Evolutionary conservation across 2,329 filamentous ascomycete genomes (phyloP), one percentile per base, ranked within the genome.

Genomic region (Blastomyces emzantsi): DNA sequence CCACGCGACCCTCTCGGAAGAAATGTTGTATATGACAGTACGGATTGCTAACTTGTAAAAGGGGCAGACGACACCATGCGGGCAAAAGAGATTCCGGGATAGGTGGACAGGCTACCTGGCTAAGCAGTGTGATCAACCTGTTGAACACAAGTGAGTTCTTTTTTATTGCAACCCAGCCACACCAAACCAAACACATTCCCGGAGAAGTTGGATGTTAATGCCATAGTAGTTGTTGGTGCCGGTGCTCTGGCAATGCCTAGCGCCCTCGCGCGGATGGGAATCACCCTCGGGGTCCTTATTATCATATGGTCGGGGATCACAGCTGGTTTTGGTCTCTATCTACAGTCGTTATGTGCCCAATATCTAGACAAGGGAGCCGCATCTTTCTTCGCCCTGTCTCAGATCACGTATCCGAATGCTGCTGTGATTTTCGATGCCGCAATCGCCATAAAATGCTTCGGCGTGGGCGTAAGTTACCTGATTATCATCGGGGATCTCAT

Each of bases 401-500:
- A 99, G 75, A 85, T 99, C 67, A 97, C 94, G 5, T 99, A 97
- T 71, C 94, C 94, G 1, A 96, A 96, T 74, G 92, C 93, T 2
- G 90, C 94, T 9, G 91, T 99, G 57, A 82, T 97, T 56, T 99
- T 99, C 75, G 94, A 99, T 77, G 87, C 88, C 7, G 94, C 94
- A 6, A 99, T 99, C 73, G 92, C 93, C 15, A 87, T 99, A 73
- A 99, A 99, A 75, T 99, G 94, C 77, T 99, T 99, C 73, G 94
- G 94, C 47, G 94, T 99, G 11, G 94, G 90, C 28, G 90, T 97
- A 65, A 97, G 92, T 70, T 99, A 99, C 78, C 85, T 99, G 70
- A 99, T 99, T 72, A 97, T 99, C 72, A 97, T 99, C 69, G 94
- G 94, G 60, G 94, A 99, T 74, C 80, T 99, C 66, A 99, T 99